Conservation (phyloP, 2,329 filamentous ascomycete species). For the Claviceps africana region DNA sequence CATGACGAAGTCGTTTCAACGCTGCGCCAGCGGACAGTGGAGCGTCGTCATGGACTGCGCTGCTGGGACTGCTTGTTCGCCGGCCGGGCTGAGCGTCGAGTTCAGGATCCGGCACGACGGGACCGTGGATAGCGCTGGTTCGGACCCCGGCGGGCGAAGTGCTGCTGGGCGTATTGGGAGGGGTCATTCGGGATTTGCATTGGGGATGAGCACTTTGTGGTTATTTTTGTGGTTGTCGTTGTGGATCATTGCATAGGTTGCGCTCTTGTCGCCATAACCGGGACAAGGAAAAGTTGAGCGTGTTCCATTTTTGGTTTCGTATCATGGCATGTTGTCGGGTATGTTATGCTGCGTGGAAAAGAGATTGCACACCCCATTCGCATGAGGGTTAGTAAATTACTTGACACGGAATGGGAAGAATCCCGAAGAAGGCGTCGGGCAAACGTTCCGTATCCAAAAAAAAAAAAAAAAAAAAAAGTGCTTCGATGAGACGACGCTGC, state of each 20-base stretch:
- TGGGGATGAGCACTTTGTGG: background rate
- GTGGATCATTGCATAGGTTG: background rate
- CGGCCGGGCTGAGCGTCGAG: constrained; percentile 27
- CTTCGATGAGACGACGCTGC: no score
- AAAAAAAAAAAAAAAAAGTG: no score
- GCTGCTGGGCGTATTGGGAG: background rate
- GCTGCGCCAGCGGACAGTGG: constrained; percentile 35
- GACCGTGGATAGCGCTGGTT: constrained; percentile 5
- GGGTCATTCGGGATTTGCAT: background rate
- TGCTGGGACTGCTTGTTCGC: constrained; percentile 30
- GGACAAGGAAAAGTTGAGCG: no score
- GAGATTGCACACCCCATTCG: no score
- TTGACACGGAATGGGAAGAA: no score
- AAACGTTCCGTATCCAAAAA: no score
- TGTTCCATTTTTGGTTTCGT: no score
- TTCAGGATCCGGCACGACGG: constrained; percentile 22
- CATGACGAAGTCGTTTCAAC: constrained; percentile 33
- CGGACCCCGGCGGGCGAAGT: background rate
- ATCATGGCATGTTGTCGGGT: no score
- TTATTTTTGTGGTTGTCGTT: background rate
- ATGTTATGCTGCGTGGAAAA: no score
- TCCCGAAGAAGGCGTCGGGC: no score
- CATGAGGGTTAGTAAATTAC: no score
- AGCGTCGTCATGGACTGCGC: constrained; percentile 29
- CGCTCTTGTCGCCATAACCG: no score